These are phyloP conservation scores for Saraca asoca DNA, from an alignment of 331 rosid genomes.

Conservation along the genomic window DNA sequence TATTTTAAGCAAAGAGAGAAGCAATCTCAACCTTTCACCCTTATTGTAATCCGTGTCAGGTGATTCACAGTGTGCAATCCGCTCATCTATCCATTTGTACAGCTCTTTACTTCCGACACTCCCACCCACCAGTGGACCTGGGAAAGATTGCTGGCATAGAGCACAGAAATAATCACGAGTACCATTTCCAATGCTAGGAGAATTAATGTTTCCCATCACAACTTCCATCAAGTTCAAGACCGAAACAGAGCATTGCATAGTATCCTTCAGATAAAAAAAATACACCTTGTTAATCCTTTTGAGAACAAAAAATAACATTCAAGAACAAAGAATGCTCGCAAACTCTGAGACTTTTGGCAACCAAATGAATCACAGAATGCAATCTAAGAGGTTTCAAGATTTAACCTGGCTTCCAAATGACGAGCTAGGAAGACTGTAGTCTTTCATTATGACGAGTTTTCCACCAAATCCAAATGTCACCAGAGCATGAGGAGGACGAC, in stretches of 20 bases:
- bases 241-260: conserved; percentile 62
- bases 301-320: no score
- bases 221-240: conserved; percentile 80
- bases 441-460: conserved; percentile 83
- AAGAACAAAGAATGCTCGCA: conserved; percentile 17
- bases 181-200: conserved; percentile 48
- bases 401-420: conserved; percentile 78
- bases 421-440: conserved; percentile 49
- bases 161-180: conserved; percentile 64
- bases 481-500: conserved; percentile 91
- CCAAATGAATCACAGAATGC: conserved; percentile 24
- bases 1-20: conserved; percentile 87
- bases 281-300: conserved; percentile 34
- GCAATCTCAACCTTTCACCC: conserved; percentile 74
- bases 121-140: conserved; percentile 95
- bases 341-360: conserved; percentile 14
- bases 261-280: conserved; percentile 58
- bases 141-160: conserved; percentile 82
- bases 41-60: conserved; percentile 68
- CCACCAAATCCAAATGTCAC: conserved; percentile 96
- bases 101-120: conserved; percentile 90
- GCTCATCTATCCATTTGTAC: conserved; percentile 89
- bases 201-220: conserved; percentile 48
- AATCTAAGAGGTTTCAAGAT: conserved; percentile 35
- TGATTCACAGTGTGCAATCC: conserved; percentile 64